Evolutionary conservation across 257 asterid genomes (phyloP), one percentile per base, ranked within the genome.

Genomic region (Ophiorrhiza pumila): DNA sequence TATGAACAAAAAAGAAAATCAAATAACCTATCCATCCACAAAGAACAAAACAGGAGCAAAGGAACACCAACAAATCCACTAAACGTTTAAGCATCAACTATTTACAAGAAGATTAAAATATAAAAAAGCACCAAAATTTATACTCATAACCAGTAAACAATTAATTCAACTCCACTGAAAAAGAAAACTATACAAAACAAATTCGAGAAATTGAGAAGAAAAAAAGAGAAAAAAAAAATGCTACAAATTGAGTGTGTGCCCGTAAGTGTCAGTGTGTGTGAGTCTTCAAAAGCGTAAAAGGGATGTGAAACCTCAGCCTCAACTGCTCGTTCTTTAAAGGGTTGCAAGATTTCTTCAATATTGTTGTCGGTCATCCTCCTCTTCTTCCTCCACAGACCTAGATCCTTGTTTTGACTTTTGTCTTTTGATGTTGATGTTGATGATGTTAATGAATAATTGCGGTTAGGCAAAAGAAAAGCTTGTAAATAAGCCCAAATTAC

Each of bases 281-380:
- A 50, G 20, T 2, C 15, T 50, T 1, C 15, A 9, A n/a, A 55
- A 43, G 43, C 29, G n/a, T 46, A 23, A 15, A 11, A 63, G 62
- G 23, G 47, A 7, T 37, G 15, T 27, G 13, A 37, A 47, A 89
- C 97, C 97, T 92, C 96, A 55, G 96, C 96, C 71, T 92, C 93
- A 25, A 87, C 71, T 74, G 97, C 96, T 85, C 96, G 86, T 65
- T 83, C 86, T 79, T 85, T 78, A 77, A 90, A 85, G 79, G 96
- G 96, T 70, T 64, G 82, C 87, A 92, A 72, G 55, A 79, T 59
- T 81, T 88, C 86, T 67, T 81, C 78, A 53, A 85, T 73, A 80
- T 76, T 72, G 68, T 81, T 80, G 32, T 74, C 86, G 4, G 83
- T 89, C 81, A 78, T 81, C 59, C 42, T 25, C 31, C 17, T 32